These are phyloP conservation scores for Uncinocarpus reesii DNA, from an alignment of 2,329 filamentous ascomycete genomes.

Conservation along the genomic window DNA sequence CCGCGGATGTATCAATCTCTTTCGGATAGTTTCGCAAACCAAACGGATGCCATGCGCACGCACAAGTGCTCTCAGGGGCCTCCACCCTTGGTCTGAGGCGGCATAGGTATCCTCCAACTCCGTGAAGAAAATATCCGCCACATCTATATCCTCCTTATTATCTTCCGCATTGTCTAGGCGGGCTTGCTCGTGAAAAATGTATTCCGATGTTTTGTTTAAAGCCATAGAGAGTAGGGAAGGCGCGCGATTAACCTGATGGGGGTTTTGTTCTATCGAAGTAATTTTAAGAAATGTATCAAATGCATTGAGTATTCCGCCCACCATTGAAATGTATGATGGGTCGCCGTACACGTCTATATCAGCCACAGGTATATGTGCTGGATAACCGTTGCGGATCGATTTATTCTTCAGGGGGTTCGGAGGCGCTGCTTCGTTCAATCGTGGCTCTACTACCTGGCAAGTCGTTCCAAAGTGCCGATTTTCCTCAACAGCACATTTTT, in stretches of 20 bases:
- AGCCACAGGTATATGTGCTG: neutral
- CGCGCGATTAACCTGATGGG: slow-evolving; percentile 18
- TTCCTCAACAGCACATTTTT: neutral
- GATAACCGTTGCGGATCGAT: neutral
- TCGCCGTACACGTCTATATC: neutral
- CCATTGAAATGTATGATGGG: slow-evolving; percentile 26
- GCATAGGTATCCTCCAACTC: slow-evolving; percentile 34
- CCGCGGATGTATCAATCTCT: slow-evolving; percentile 27
- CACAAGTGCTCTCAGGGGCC: slow-evolving; percentile 33
- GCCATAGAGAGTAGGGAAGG: slow-evolving; percentile 33
- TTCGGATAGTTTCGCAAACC: slow-evolving; percentile 29
- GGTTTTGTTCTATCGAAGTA: slow-evolving; percentile 20
- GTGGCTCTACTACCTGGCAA: neutral
- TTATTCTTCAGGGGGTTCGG: neutral
- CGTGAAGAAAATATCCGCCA: slow-evolving; percentile 35
- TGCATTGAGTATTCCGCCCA: slow-evolving; percentile 27
- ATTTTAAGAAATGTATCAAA: slow-evolving; percentile 31
- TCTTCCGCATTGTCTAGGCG: slow-evolving; percentile 26
- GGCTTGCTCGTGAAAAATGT: slow-evolving; percentile 31
- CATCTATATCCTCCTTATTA: slow-evolving; percentile 28
- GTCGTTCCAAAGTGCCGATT: neutral
- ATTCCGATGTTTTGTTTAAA: slow-evolving; percentile 29
- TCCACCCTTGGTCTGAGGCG: slow-evolving; percentile 28
- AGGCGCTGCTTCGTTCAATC: neutral
- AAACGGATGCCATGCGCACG: slow-evolving; percentile 33